Percentiles rank a stretch among this genome's conserved stretches.
Evolutionary conservation across 129 eudicot genomes (phyloP).

Genomic region (Scalesia atractyloides): DNA sequence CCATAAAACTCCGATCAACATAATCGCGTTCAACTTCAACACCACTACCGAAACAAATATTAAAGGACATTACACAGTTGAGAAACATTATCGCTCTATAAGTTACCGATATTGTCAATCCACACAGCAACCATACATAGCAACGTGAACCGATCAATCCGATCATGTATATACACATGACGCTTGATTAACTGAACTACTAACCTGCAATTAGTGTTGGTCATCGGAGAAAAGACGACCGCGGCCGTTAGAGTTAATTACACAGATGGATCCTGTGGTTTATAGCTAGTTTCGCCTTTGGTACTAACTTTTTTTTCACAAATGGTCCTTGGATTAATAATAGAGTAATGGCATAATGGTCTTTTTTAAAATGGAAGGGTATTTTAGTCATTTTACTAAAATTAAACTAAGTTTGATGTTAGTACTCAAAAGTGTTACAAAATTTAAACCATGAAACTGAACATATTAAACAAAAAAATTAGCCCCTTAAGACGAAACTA

Average conservation of each 20-base stretch:
- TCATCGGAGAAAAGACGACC: slow-evolving; percentile 35
- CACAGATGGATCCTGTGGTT: too few relatives aligned
- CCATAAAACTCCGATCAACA: slow-evolving; percentile 41
- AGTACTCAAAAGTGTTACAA: too few relatives aligned
- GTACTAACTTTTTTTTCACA: too few relatives aligned
- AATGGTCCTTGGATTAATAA: too few relatives aligned
- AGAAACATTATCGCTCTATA: slow-evolving; percentile 8
- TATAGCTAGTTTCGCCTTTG: too few relatives aligned
- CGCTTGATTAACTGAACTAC: neutral
- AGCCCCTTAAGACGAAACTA: too few relatives aligned
- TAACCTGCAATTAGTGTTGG: slow-evolving; percentile 51
- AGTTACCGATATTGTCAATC: neutral
- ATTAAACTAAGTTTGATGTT: too few relatives aligned
- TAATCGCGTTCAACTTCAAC: slow-evolving; percentile 30
- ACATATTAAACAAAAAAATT: too few relatives aligned
- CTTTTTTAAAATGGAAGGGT: too few relatives aligned
- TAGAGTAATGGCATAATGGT: too few relatives aligned
- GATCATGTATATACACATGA: neutral
- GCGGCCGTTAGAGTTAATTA: slow-evolving; percentile 6
- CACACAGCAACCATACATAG: neutral
- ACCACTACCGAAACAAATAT: slow-evolving; percentile 27
- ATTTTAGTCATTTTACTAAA: too few relatives aligned
- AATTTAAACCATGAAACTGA: too few relatives aligned
- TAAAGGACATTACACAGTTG: neutral
- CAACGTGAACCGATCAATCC: neutral